Evolutionary conservation across 2,329 filamentous ascomycete genomes (phyloP), one percentile per base, ranked within the genome.

Genomic region (Xylariaceae sp.): DNA sequence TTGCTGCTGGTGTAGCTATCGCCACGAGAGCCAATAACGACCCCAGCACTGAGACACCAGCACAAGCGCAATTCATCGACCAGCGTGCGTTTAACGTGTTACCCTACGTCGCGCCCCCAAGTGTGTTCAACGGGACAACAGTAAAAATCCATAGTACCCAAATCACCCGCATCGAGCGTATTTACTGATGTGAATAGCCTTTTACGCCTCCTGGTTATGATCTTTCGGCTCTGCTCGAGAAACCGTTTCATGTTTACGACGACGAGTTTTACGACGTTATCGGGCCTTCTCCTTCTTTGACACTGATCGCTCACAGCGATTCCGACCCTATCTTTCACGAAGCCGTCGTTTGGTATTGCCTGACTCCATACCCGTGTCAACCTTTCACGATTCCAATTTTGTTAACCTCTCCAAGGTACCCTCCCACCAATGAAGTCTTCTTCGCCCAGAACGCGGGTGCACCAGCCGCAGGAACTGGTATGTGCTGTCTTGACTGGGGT

Each of bases 371-470:
- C 35, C 5, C 9, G 14, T 6, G 7, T 19, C 4, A 27, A 11
- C 19, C 15, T 22, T 46, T 38, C n/a, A 18, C 31, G 18, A 15
- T 9, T 27, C 33, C 19, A 35, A 11, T 10, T 12, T 45, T 57
- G 42, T 51, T n/a, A 9, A 19, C 19, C 17, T 44, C 30, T 9
- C 18, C 14, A 42, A 71, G 68, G 68, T 67, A 66, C 39, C 66
- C 67, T 2, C 69, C 69, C 0, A 78, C 73, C 0, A 72, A 80
- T 17, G 76, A 80, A 51, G 66, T 79, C 38, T 80, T 80, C 56
- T 81, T 81, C 38, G 75, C 72, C 0, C 76, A 80, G 48, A 78
- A 76, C 39, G 76, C 77, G 0, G 77, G 77, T 0, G 66, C 70
- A 0, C 56, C 52, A 0, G 72, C 65, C 7, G 71, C 76, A 3